Evolutionary conservation across 2,329 filamentous ascomycete genomes (phyloP), one percentile per base, ranked within the genome.

Genomic region (Elsinoe australis): DNA sequence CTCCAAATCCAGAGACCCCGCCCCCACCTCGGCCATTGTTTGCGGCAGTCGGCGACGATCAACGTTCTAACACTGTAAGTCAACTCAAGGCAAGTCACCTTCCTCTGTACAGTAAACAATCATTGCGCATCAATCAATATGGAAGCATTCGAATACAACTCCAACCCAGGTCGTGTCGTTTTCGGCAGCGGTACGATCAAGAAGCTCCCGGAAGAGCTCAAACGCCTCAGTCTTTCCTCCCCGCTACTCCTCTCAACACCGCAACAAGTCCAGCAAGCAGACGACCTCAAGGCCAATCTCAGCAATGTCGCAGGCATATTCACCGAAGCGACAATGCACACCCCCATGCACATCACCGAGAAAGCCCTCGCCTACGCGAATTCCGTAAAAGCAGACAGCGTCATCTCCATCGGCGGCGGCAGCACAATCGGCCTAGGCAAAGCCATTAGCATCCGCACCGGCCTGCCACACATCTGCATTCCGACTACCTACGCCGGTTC

Each of bases 321-420:
- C 61, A 64, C 64, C 34, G 69, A 75, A 53, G 79, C 79, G 1
- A 73, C 72, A 2, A 81, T 82, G 78, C 79, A 82, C 63, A 82
- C 78, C 0, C 79, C 78, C 1, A 71, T 67, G 3, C 58, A 74
- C 51, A 63, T 81, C 49, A 81, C 78, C 2, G 72, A 79, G 15
- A 69, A 71, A 56, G 78, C 78, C 0, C 55, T 79, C n/a, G 62
- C 65, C 2, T 71, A 72, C 49, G 65, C 71, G 0, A 64, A 65
- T 48, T 60, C 64, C 0, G 60, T 67, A 12, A 62, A 61, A 2
- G 75, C 74, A 3, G 78, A 82, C 58, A 71, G 69, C 19, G 62
- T 82, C 31, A 66, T 82, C 35, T 80, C 75, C 32, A 75, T 83
- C 51, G 80, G 80, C 4, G 78, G 79, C 44, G 76, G 78, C 21